Percentiles rank a stretch among this genome's conserved stretches.
These are phyloP conservation scores for Boeremia exigua DNA, from an alignment of 2,329 filamentous ascomycete species.

Conservation along the genomic window DNA sequence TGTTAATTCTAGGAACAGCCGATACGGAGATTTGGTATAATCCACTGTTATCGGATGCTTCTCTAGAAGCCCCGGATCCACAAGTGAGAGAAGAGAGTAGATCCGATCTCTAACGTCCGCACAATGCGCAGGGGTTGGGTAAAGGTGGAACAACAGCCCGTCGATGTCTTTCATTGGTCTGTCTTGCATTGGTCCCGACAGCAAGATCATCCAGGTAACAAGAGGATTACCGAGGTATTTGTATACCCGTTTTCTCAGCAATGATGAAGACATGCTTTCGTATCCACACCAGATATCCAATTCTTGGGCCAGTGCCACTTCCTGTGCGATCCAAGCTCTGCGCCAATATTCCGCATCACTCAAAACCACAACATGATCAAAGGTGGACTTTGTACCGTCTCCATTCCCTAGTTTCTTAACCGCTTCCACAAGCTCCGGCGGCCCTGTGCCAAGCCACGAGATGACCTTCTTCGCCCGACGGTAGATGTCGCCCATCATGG, in stretches of 20 bases:
- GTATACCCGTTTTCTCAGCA: not conserved
- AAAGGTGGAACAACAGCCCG: too few species aligned
- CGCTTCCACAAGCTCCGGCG: not conserved
- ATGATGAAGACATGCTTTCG: not conserved
- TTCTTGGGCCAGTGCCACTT: not conserved
- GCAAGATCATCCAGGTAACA: not conserved
- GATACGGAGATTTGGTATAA: not conserved
- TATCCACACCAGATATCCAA: not conserved
- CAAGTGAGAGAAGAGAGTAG: not conserved
- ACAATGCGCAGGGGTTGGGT: too few species aligned
- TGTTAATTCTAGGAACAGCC: not conserved
- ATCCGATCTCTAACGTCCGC: not conserved
- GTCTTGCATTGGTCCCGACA: too few species aligned
- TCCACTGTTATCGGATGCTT: not conserved
- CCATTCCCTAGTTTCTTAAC: too few species aligned
- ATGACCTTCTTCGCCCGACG: slow-evolving; percentile 1
- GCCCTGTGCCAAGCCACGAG: slow-evolving; percentile 20
- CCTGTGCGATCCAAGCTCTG: not conserved
- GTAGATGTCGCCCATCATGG: slow-evolving; percentile 23
- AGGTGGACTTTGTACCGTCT: too few species aligned
- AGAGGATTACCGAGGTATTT: not conserved
- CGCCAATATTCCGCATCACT: not conserved
- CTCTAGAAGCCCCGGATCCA: not conserved
- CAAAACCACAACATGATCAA: not conserved
- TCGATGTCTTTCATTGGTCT: too few species aligned